Evolutionary conservation across 2,329 filamentous ascomycete genomes (phyloP).

Genomic region (Fusarium hainanense): DNA sequence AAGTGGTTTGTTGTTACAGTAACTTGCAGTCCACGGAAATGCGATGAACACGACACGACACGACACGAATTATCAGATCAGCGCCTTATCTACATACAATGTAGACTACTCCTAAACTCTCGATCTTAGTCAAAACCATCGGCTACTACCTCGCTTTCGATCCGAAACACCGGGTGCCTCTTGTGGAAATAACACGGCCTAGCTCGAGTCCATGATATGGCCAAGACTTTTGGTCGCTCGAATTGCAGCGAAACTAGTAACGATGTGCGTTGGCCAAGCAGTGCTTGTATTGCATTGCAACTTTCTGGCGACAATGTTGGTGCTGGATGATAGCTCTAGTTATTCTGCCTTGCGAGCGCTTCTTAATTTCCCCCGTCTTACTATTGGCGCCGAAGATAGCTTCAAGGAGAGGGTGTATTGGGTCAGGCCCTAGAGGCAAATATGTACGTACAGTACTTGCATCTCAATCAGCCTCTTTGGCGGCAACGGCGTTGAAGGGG

Average conservation of each 20-base stretch:
- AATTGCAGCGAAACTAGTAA: constrained; percentile 14
- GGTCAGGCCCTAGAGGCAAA: constrained; percentile 14
- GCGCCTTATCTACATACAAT: not conserved
- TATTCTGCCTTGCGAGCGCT: constrained; percentile 9
- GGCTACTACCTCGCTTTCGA: not conserved
- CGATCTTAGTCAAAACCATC: not conserved
- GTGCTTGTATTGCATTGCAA: not conserved
- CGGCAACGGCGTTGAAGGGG: constrained; percentile 11
- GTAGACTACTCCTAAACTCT: not conserved
- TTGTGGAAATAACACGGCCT: constrained; percentile 11
- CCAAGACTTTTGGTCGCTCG: constrained; percentile 31
- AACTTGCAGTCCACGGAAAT: constrained; percentile 10
- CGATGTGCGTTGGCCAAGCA: constrained; percentile 26
- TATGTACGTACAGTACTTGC: not conserved
- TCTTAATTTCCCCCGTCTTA: not conserved
- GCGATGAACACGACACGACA: constrained; percentile 23
- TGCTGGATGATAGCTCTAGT: not conserved
- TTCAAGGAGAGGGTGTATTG: not conserved
- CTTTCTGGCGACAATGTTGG: not conserved
- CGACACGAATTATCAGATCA: not conserved
- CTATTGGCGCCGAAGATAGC: not conserved
- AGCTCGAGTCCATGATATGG: constrained; percentile 27
- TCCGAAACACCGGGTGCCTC: not conserved
- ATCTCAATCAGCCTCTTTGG: constrained; percentile 21
- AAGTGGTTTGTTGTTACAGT: not conserved